Percentiles rank a stretch among this genome's conserved stretches.
These are phyloP conservation scores for Leccinum boreale DNA, from an alignment of 768 basidiomycete genomes.

Conservation along the genomic window DNA sequence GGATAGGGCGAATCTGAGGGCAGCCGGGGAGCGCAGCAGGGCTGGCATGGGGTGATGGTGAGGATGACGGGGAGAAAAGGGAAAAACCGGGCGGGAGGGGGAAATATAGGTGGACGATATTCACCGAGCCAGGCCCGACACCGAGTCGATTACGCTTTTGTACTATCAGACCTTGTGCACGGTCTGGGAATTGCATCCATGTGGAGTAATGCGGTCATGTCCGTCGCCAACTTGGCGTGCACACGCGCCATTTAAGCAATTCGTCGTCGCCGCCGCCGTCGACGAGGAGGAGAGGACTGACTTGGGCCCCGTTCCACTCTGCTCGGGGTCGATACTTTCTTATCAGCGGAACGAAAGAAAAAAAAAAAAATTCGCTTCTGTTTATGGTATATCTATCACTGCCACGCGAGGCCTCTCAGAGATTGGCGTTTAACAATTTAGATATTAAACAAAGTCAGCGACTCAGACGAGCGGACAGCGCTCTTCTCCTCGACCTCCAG, in stretches of 20 bases:
- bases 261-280: constrained; percentile 1
- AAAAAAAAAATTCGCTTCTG: constrained; percentile 25
- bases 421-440: constrained; percentile 16
- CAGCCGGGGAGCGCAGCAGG: constrained; percentile 27
- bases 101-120: constrained; percentile 26
- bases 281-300: background rate
- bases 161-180: constrained; percentile 8
- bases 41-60: constrained; percentile 26
- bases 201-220: constrained; percentile 2
- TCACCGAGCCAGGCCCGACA: constrained; percentile 41
- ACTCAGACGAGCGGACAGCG: too few species aligned
- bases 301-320: background rate
- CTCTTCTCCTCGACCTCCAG: background rate
- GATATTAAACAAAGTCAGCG: constrained; percentile 1
- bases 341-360: constrained; percentile 13
- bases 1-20: constrained; percentile 20
- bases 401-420: constrained; percentile 13
- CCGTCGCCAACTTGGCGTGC: background rate
- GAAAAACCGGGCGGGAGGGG: constrained; percentile 12
- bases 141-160: constrained; percentile 36
- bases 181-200: constrained; percentile 10
- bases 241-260: background rate
- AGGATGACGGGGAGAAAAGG: constrained; percentile 16
- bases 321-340: constrained; percentile 25
- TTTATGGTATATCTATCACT: constrained; percentile 12